A percentile compares a stretch with the other conserved stretches of the same genome.
These are phyloP conservation scores for Apiospora koreana DNA, from an alignment of 2,329 filamentous ascomycete species.

Conservation along the genomic window DNA sequence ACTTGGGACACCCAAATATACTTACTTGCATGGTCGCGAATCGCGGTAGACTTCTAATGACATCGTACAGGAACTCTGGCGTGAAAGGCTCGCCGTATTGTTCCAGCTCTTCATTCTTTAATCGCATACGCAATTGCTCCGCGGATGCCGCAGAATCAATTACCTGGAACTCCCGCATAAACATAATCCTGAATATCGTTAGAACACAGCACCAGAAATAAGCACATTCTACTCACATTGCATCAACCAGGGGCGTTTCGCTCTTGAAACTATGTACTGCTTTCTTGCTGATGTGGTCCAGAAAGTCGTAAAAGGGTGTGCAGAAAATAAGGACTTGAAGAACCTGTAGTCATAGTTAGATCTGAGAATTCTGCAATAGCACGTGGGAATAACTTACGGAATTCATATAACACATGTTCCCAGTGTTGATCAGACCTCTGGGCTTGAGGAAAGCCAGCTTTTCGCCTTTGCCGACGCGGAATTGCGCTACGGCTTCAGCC, in stretches of 20 bases:
- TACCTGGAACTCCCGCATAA: slow-evolving; percentile 87
- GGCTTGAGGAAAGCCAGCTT: slow-evolving; percentile 87
- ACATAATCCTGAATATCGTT: slow-evolving; percentile 71
- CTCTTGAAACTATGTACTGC: slow-evolving; percentile 92
- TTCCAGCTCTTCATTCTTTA: slow-evolving; percentile 84
- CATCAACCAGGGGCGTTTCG: slow-evolving; percentile 89
- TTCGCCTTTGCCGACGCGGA: slow-evolving; percentile 64
- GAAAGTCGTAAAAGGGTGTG: slow-evolving; percentile 89
- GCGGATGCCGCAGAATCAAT: slow-evolving; percentile 76
- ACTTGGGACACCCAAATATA: slow-evolving; percentile 19
- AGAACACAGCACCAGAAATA: not conserved
- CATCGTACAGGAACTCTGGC: slow-evolving; percentile 93
- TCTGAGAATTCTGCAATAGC: not conserved
- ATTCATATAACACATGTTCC: slow-evolving; percentile 99
- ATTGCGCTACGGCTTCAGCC: slow-evolving; percentile 71
- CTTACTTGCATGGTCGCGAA: slow-evolving; percentile 90
- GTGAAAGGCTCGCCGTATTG: slow-evolving; percentile 89
- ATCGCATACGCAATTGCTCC: slow-evolving; percentile 70
- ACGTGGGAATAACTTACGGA: slow-evolving; percentile 68
- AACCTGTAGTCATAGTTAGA: slow-evolving; percentile 56
- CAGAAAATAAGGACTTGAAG: slow-evolving; percentile 95
- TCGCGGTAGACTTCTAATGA: slow-evolving; percentile 80
- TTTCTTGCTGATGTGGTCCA: slow-evolving; percentile 82
- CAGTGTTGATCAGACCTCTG: slow-evolving; percentile 90
- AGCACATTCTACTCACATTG: slow-evolving; percentile 65